Base-by-base conservation (phyloP, 768 basidiomycete genomes). In the Lactarius sanguifluus region DNA sequence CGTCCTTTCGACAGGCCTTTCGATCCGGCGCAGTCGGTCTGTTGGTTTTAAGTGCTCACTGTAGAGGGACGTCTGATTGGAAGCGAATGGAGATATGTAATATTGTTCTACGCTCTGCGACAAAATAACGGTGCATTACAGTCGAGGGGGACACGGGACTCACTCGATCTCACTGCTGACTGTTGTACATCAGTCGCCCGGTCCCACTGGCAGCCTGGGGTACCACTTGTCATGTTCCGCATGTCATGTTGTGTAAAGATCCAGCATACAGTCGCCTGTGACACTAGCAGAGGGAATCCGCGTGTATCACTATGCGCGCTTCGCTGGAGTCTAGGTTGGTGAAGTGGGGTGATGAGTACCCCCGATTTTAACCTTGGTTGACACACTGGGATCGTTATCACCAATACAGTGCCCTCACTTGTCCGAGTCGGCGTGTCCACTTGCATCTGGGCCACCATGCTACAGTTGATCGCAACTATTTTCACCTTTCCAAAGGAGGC, bases 311-410 rank as follows among this genome's bases (percentile, higher is more conserved):
- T 38, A 25, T 16, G 50, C 50, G 50, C 50, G 50, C 50, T 52
- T 52, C 50, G 50, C 50, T 52, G 50, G 50, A 52, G 50, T 52
- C 50, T 52, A 52, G 50, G 47, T 50, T 13, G n/a, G 47, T 50
- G 47, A 52, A 52, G 50, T 50, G 23, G 10, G 23, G 47, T 25
- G n/a, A 52, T 52, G 50, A 25, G 50, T 16, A 52, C 50, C 50
- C 50, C 12, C 13, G 50, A 52, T 40, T 52, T 25, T 15, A 52
- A 52, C 23, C 25, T 28, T 41, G 41, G 6, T 25, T 50, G 47
- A 25, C 23, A 25, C 10, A 25, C 23, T 50, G 9, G 9, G 9
- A 34, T 1, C 34, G 4, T 13, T 13, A 50, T 23, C 10, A 12
- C 0, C 8, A 12, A 47, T 47, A 15, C 16, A 40, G 38, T 40